A percentile compares a stretch with the other conserved stretches of the same genome.
Conservation (phyloP, 2,329 filamentous ascomycete genomes). For the Ophiocordyceps camponoti-rufipedis region DNA sequence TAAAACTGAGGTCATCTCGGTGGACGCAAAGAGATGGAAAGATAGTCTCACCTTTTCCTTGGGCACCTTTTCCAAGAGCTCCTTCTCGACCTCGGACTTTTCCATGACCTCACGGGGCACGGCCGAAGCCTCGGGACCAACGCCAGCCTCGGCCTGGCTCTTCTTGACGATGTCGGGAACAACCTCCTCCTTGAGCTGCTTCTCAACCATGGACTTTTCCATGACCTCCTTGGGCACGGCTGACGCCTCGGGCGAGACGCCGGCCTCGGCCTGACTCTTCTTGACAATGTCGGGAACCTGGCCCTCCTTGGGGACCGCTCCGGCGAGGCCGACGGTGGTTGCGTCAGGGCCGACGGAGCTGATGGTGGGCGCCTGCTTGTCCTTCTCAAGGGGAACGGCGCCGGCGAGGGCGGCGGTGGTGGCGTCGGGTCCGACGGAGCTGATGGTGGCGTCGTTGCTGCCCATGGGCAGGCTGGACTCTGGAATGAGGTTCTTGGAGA, state of each 20-base stretch:
- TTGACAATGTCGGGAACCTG: conserved; percentile 34
- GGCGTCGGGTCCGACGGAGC: conserved; percentile 30
- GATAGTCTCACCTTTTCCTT: too few relatives aligned
- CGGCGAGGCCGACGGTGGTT: conserved; percentile 53
- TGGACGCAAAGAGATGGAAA: too few relatives aligned
- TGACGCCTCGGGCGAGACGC: conserved; percentile 48
- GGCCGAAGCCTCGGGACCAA: conserved; percentile 49
- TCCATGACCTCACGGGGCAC: conserved; percentile 47
- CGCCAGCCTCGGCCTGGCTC: conserved; percentile 49
- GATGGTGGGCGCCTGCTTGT: conserved; percentile 24
- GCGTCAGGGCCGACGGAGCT: conserved; percentile 29
- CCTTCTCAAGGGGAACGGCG: conserved; percentile 43
- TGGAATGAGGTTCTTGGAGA: conserved; percentile 51
- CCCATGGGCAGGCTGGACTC: conserved; percentile 63
- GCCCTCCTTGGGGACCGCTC: conserved; percentile 45
- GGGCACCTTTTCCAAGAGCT: background rate
- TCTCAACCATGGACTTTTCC: conserved; percentile 54
- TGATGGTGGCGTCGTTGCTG: conserved; percentile 23
- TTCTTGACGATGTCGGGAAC: conserved; percentile 40
- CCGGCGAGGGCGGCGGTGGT: conserved; percentile 55
- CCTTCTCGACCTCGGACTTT: conserved; percentile 29
- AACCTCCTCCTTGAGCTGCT: conserved; percentile 51
- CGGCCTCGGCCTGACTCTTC: conserved; percentile 52
- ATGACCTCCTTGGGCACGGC: conserved; percentile 44
- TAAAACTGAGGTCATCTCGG: too few relatives aligned